A percentile compares a stretch with the other conserved stretches of the same genome.
phyloP scores from a whole-genome alignment of 352 stramenopile species.

The Pelagophyceae sp. region DNA sequence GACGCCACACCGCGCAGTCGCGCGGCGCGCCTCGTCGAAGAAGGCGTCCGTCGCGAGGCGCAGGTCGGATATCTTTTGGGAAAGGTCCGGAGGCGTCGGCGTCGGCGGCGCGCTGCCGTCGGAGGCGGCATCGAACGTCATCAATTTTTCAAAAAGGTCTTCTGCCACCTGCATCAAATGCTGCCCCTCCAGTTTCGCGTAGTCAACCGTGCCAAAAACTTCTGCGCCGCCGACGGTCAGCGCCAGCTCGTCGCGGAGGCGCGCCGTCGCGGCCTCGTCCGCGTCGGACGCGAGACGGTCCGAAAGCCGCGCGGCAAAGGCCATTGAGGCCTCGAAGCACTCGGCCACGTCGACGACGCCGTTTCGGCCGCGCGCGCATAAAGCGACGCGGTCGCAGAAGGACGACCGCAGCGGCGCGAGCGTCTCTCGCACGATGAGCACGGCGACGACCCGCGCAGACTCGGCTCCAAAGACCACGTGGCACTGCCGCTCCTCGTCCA shows the following conservation, averaged over 20 bases:
- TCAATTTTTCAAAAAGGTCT: too few relatives aligned
- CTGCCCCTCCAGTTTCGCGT: background rate
- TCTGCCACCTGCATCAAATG: background rate
- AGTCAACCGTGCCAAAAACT: background rate
- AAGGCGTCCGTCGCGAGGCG: background rate
- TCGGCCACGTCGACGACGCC: background rate
- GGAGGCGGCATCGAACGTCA: too few relatives aligned
- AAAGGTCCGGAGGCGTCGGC: background rate
- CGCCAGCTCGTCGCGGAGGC: background rate
- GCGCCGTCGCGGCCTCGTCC: background rate
- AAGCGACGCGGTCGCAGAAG: background rate
- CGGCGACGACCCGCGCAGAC: background rate
- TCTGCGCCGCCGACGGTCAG: background rate
- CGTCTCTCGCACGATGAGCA: background rate
- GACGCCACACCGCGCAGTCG: background rate
- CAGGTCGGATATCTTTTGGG: background rate
- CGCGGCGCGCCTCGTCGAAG: background rate
- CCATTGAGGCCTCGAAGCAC: background rate
- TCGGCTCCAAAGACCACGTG: background rate
- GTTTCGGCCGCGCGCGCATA: too few relatives aligned
- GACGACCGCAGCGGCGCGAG: background rate
- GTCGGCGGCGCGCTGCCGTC: too few relatives aligned
- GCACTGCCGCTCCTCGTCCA: background rate
- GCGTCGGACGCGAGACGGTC: background rate
- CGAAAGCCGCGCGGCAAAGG: background rate